Evolutionary conservation across 2,329 filamentous ascomycete genomes (phyloP).

Genomic region (Whalleya microplaca): DNA sequence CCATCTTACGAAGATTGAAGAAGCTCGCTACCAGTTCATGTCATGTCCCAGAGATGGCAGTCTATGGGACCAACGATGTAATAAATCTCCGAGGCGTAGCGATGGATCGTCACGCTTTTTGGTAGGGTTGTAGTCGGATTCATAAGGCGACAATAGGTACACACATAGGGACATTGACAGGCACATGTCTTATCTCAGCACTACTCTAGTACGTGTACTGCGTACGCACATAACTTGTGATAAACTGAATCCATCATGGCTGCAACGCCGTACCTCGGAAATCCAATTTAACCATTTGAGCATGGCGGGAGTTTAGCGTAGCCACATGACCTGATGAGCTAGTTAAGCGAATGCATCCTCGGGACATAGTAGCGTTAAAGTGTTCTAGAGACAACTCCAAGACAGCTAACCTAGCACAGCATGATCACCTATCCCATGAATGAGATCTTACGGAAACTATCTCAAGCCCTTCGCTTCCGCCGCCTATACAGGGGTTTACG

Average conservation of each 20-base stretch:
- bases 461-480: conserved; percentile 8
- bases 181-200: not conserved
- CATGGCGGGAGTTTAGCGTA: not conserved
- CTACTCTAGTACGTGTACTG: too few species aligned
- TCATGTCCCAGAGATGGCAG: not conserved
- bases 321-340: conserved; percentile 21
- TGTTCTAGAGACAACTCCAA: conserved; percentile 1
- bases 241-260: not conserved
- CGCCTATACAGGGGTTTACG: conserved; percentile 6
- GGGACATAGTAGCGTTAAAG: conserved; percentile 10
- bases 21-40: conserved; percentile 13
- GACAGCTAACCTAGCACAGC: not conserved
- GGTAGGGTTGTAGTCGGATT: conserved; percentile 6
- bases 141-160: not conserved
- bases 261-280: not conserved
- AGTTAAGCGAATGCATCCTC: conserved; percentile 18
- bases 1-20: not conserved
- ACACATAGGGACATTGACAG: not conserved
- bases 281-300: conserved; percentile 3
- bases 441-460: not conserved
- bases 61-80: conserved; percentile 6
- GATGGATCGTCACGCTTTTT: conserved; percentile 3
- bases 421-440: conserved; percentile 1
- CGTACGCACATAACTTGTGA: not conserved
- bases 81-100: conserved; percentile 21